Evolutionary conservation across 164 flowering plant species (phyloP).

Genomic region (Chimonanthus salicifolius): DNA sequence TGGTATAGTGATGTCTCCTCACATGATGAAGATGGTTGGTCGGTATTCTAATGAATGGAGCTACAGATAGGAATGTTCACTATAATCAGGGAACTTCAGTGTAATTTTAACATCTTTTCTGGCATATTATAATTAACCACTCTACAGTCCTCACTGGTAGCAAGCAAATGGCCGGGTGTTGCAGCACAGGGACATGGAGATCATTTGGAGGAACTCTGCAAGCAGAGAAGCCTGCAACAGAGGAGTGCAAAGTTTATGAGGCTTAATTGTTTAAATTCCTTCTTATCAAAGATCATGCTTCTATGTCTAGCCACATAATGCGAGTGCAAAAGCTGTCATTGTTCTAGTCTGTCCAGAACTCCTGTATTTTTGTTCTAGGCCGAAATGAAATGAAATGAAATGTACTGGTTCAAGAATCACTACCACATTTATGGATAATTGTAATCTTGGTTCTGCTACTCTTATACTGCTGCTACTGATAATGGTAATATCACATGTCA

Average conservation of each 20-base stretch:
- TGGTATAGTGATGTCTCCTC: constrained; percentile 84
- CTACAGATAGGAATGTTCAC: constrained; percentile 53
- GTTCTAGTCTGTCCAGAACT: too few species aligned
- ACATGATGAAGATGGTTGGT: constrained; percentile 96
- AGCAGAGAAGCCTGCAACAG: constrained; percentile 71
- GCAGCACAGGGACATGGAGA: constrained; percentile 61
- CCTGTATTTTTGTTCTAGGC: too few species aligned
- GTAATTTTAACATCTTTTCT: too few species aligned
- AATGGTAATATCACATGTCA: too few species aligned
- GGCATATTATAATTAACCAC: constrained; percentile 7
- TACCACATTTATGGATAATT: too few species aligned
- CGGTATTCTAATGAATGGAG: constrained; percentile 99
- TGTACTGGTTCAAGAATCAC: too few species aligned
- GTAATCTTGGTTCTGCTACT: too few species aligned
- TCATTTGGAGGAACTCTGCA: constrained; percentile 87
- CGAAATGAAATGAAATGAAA: too few species aligned
- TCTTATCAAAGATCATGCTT: neutral
- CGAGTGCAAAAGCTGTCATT: too few species aligned
- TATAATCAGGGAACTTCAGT: too few species aligned
- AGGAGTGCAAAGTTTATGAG: constrained; percentile 93
- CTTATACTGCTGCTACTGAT: too few species aligned
- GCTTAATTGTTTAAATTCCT: constrained; percentile 23
- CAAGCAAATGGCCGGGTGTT: constrained; percentile 80
- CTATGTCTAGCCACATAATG: neutral
- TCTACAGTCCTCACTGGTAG: constrained; percentile 37